Conservation (phyloP, 2,329 filamentous ascomycete species). For the Macrophomina phaseolina region DNA sequence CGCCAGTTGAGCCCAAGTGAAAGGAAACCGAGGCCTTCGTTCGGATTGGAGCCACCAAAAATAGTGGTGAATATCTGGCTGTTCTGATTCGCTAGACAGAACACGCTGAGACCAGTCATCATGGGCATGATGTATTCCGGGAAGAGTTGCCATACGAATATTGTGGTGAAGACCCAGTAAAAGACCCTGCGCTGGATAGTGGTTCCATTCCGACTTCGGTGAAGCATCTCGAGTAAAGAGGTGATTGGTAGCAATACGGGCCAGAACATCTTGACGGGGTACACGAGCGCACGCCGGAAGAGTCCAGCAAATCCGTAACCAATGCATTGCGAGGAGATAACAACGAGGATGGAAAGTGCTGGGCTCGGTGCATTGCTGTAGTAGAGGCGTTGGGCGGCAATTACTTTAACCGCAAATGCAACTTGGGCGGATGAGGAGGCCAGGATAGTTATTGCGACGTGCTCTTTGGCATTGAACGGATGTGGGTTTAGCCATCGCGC, state of each 20-base stretch:
- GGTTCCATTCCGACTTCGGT: background rate
- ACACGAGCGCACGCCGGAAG: conserved; percentile 28
- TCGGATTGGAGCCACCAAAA: conserved; percentile 57
- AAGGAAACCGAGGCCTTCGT: conserved; percentile 53
- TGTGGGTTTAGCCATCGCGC: conserved; percentile 49
- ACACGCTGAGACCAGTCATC: conserved; percentile 22
- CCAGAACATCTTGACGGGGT: conserved; percentile 30
- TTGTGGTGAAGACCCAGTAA: conserved; percentile 35
- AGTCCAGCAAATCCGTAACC: conserved; percentile 30
- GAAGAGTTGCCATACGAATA: conserved; percentile 29
- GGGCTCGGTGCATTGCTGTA: conserved; percentile 18
- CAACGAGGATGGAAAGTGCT: conserved; percentile 22
- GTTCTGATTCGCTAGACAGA: conserved; percentile 32
- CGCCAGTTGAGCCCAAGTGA: conserved; percentile 81
- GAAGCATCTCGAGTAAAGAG: conserved; percentile 27
- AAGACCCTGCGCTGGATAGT: conserved; percentile 36
- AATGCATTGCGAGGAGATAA: conserved; percentile 29
- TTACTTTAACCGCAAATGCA: conserved; percentile 26
- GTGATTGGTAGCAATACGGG: conserved; percentile 27
- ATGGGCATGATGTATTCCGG: conserved; percentile 24
- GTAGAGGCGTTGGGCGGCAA: conserved; percentile 29
- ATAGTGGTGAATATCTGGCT: conserved; percentile 54
- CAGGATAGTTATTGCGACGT: conserved; percentile 35
- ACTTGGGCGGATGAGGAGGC: conserved; percentile 27
- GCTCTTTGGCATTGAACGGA: conserved; percentile 45